Evolutionary conservation across 2,329 filamentous ascomycete genomes (phyloP).

Genomic region (Chaetomium olivaceum): DNA sequence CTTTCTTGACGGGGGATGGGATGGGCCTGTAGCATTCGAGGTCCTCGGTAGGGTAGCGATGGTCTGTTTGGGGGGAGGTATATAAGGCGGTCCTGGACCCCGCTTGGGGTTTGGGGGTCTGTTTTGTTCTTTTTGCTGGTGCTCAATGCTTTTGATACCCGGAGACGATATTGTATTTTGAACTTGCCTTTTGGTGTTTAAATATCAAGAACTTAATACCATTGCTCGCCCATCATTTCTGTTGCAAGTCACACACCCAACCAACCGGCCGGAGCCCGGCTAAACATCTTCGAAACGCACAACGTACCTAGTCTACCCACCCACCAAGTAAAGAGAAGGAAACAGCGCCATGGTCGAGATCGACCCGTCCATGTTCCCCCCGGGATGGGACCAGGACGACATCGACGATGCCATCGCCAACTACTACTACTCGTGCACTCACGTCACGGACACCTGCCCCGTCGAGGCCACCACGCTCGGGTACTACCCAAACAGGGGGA

Average conservation of each 20-base stretch:
- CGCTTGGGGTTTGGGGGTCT: not conserved
- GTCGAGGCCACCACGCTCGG: conserved; percentile 55
- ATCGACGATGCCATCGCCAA: conserved; percentile 20
- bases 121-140: not conserved
- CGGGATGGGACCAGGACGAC: conserved; percentile 15
- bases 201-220: not conserved
- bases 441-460: conserved; percentile 49
- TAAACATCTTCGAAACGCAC: not conserved
- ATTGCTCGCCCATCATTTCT: not conserved
- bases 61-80: not conserved
- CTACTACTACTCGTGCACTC: conserved; percentile 38
- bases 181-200: not conserved
- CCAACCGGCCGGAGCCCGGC: not conserved
- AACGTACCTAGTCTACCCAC: not conserved
- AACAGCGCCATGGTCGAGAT: conserved; percentile 14
- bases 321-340: not conserved
- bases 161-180: not conserved
- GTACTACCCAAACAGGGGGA: conserved; percentile 57
- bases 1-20: not conserved
- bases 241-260: not conserved
- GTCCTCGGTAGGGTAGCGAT: not conserved
- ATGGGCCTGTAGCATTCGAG: not conserved
- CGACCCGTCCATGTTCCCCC: conserved; percentile 23
- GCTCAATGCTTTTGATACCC: not conserved
- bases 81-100: not conserved